Conservation (phyloP, 495 filamentous ascomycete genomes). For the Aspergillus egyptiacus region DNA sequence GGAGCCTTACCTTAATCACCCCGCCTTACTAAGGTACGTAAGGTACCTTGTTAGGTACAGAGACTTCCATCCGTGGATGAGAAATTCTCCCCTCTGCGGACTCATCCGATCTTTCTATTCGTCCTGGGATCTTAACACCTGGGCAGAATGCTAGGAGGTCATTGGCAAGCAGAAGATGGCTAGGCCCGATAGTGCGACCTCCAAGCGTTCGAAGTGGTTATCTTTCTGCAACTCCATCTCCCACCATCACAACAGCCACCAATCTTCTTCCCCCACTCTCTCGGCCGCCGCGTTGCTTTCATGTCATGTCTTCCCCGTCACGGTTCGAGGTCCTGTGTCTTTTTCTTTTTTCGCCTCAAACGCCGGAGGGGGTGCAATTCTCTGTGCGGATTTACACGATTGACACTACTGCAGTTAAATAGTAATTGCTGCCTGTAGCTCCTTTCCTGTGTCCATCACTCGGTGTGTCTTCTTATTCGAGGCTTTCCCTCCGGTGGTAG, state of each 20-base stretch:
- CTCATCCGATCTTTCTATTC: conserved; percentile 3
- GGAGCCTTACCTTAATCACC: not conserved
- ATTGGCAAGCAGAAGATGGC: not conserved
- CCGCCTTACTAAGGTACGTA: too few relatives aligned
- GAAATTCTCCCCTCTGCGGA: not conserved
- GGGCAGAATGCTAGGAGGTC: not conserved
- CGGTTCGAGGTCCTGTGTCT: too few relatives aligned
- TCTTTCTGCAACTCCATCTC: not conserved
- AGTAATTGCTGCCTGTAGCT: not conserved
- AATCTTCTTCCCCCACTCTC: not conserved
- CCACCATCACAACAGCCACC: not conserved
- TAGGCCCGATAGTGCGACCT: not conserved
- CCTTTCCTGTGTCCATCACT: not conserved
- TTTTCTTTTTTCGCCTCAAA: conserved; percentile 8
- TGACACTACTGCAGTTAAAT: not conserved
- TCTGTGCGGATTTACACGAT: not conserved
- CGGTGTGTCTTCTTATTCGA: too few relatives aligned
- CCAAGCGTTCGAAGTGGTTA: not conserved
- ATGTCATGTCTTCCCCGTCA: too few relatives aligned
- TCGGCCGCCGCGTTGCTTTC: not conserved
- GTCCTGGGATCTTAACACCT: not conserved
- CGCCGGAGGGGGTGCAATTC: not conserved
- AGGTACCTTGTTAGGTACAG: too few relatives aligned
- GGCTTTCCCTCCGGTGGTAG: too few relatives aligned
- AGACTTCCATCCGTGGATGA: too few relatives aligned